Percentiles rank a stretch among this genome's conserved stretches.
phyloP scores from a whole-genome alignment of 1,284 basidiomycete species.

The Moniliella sp. region DNA sequence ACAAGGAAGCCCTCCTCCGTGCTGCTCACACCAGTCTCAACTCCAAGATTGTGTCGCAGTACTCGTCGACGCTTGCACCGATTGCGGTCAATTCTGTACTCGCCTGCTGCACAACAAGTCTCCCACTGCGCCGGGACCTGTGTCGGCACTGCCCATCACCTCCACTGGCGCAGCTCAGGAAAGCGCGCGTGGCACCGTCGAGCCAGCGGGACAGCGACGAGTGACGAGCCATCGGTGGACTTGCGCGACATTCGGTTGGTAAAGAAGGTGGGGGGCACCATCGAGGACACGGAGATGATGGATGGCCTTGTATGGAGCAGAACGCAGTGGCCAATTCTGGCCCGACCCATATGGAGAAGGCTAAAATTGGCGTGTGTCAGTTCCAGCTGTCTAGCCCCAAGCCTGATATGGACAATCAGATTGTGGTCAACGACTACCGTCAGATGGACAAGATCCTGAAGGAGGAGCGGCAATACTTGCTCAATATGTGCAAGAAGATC shows the following conservation, averaged over 20 bases:
- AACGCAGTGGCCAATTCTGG: constrained; percentile 72
- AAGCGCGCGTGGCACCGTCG: constrained; percentile 3
- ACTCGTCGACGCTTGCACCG: constrained; percentile 84
- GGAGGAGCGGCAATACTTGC: constrained; percentile 88
- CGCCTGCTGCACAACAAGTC: no score
- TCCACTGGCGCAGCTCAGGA: constrained; percentile 3
- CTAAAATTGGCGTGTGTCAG: constrained; percentile 92
- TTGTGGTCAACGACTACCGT: constrained; percentile 95
- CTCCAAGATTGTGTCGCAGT: constrained; percentile 98
- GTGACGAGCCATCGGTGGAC: constrained; percentile 60
- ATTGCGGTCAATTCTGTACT: constrained; percentile 92
- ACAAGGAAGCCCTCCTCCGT: constrained; percentile 63
- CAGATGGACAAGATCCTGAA: constrained; percentile 99
- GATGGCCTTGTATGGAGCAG: constrained; percentile 92
- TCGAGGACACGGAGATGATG: constrained; percentile 91
- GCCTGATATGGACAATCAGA: constrained; percentile 99
- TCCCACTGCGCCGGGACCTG: not conserved
- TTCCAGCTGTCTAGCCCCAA: constrained; percentile 95
- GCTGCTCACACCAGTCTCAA: constrained; percentile 87
- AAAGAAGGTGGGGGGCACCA: constrained; percentile 95
- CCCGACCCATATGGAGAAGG: constrained; percentile 86
- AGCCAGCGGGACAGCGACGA: constrained; percentile 2
- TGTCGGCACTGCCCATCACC: not conserved
- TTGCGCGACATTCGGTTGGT: constrained; percentile 85
- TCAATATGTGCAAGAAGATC: constrained; percentile 97